Conservation (phyloP, 441 rosid species). For the Adansonia rubrostipa region DNA sequence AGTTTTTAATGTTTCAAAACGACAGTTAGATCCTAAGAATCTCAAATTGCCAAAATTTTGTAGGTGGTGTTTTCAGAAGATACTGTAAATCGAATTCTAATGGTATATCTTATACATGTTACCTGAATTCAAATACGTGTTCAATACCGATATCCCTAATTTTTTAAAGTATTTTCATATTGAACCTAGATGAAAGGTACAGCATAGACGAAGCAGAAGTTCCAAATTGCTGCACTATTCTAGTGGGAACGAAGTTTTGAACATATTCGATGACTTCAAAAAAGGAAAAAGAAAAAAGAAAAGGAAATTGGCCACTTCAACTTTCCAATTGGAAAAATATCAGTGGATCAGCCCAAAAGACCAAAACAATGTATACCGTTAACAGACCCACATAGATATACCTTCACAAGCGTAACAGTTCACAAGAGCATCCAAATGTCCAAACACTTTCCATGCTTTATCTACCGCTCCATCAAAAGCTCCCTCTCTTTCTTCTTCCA, state of each 20-base stretch:
- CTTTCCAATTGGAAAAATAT: background rate
- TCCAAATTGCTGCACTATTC: background rate
- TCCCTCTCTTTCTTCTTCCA: slow-evolving; percentile 72
- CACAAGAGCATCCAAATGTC: slow-evolving; percentile 67
- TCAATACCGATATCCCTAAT: background rate
- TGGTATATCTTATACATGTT: too few species aligned
- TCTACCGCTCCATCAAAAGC: slow-evolving; percentile 69
- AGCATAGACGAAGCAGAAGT: background rate
- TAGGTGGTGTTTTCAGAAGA: background rate
- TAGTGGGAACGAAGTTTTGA: background rate
- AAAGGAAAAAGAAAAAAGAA: background rate
- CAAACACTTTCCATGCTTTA: slow-evolving; percentile 58
- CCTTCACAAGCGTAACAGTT: slow-evolving; percentile 75
- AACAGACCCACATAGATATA: slow-evolving; percentile 19
- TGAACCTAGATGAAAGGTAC: background rate
- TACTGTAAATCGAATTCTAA: background rate
- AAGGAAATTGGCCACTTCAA: background rate
- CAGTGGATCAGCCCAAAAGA: background rate
- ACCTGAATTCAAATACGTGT: too few species aligned
- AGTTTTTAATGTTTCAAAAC: background rate
- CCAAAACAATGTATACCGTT: background rate
- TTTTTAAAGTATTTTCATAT: background rate
- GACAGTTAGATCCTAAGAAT: background rate
- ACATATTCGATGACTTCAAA: too few species aligned
- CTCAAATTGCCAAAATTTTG: background rate